Base-by-base conservation (phyloP, 2,329 filamentous ascomycete genomes). In the Fusarium secorum region DNA sequence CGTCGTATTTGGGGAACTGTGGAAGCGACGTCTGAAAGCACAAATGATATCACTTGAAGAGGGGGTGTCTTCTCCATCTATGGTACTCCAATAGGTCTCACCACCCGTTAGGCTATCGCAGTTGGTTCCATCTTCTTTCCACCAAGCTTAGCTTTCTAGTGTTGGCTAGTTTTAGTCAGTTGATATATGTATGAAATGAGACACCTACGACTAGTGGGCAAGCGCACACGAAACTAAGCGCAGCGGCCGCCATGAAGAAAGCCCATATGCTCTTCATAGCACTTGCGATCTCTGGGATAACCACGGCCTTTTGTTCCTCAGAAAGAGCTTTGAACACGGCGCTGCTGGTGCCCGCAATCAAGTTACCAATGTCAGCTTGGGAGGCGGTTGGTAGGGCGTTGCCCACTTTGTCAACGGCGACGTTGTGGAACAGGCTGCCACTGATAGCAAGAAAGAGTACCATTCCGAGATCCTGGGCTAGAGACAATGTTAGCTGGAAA, bases 391-490 rank as follows among this genome's bases (percentile, higher is more conserved):
- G 36, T 4, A 62, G 35, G 2, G 60, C 32, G 2, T 20, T 28
- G 30, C 54, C 30, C 3, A 62, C 54, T 36, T 32, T 46, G 4
- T 30, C 14, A 1, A 51, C 33, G 4, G 54, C 44, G 10, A 60
- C 28, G 8, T 62, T 62, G 10, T 62, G 60, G 30, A 60, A 60
- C 13, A 62, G 8, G 11, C 20, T 60, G 17, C 60, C 60, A 8
- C 60, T 30, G 1, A 62, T 17, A 3, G 54, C 44, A 0, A 62
- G 42, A 14, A 60, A 60, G 0, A 62, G 44, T 1, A 60, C 60
- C 60, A 62, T 62, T 2, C 60, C 60, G 8, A 62, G n/a, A 11
- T 62, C 45, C 17, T 62, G 60, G 5, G 36, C 60, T 62, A 18
- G 1, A 30, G 0, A 4, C 2, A 14, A 24, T 11, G 11, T 32